These are phyloP conservation scores for Coprinopsis strossmayeri DNA, from an alignment of 768 basidiomycete genomes.

Conservation along the genomic window DNA sequence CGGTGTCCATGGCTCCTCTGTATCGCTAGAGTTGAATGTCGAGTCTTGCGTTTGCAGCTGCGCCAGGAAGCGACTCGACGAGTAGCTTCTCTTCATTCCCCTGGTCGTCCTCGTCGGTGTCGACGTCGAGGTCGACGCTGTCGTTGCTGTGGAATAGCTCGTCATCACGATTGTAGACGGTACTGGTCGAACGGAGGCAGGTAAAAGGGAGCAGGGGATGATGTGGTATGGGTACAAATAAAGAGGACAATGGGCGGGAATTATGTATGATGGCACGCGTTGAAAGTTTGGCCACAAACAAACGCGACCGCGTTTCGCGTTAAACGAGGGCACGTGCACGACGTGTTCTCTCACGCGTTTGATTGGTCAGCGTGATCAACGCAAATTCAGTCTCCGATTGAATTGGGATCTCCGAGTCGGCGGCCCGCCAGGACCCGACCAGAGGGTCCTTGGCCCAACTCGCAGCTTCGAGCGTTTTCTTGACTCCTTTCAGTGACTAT, in stretches of 20 bases:
- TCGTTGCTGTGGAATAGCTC: background rate
- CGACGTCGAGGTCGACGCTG: background rate
- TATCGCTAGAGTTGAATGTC: constrained; percentile 24
- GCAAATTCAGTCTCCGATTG: too few relatives aligned
- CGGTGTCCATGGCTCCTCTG: constrained; percentile 21
- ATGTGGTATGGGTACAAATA: too few relatives aligned
- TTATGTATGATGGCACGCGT: background rate
- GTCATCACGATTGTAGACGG: background rate
- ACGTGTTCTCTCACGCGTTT: background rate
- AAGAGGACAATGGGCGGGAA: background rate
- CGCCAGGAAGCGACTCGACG: too few relatives aligned
- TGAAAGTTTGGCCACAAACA: background rate
- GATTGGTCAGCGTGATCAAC: too few relatives aligned
- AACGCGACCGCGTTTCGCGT: background rate
- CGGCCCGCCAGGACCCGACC: too few relatives aligned
- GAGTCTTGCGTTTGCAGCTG: too few relatives aligned
- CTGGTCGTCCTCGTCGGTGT: background rate
- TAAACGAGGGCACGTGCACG: constrained; percentile 5
- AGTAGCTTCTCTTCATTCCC: background rate
- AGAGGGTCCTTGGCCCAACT: too few relatives aligned
- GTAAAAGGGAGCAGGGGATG: too few relatives aligned
- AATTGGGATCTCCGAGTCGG: too few relatives aligned
- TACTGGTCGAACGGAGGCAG: too few relatives aligned
- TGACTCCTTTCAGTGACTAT: too few relatives aligned
- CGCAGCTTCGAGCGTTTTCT: too few relatives aligned